Percentiles rank a stretch among this genome's conserved stretches.
Conservation (phyloP, 2,329 filamentous ascomycete species). For the Cytospora schulzeri region DNA sequence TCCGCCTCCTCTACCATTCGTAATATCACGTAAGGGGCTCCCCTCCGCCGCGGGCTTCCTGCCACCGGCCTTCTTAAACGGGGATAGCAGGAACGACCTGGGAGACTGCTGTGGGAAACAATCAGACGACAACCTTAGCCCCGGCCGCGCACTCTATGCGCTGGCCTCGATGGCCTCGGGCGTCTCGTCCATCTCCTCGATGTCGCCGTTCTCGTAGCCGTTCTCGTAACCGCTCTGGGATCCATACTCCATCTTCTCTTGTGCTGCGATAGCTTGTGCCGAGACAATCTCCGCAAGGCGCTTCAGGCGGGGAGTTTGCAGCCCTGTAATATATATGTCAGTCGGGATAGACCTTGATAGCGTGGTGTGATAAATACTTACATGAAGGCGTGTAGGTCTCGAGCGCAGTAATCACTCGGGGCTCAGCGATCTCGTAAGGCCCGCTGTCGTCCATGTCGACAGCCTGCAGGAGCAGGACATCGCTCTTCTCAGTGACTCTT, state of each 20-base stretch:
- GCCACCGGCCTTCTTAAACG: slow-evolving; percentile 28
- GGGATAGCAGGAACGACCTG: slow-evolving; percentile 34
- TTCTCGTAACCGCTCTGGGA: slow-evolving; percentile 53
- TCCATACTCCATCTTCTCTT: slow-evolving; percentile 74
- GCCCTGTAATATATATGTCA: slow-evolving; percentile 61
- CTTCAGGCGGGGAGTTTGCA: slow-evolving; percentile 94
- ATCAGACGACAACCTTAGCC: slow-evolving; percentile 27
- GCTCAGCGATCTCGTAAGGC: slow-evolving; percentile 97
- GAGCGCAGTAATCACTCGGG: slow-evolving; percentile 89
- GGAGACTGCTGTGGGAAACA: slow-evolving; percentile 32
- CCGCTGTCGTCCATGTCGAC: slow-evolving; percentile 99
- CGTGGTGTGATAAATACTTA: slow-evolving; percentile 51
- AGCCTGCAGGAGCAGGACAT: slow-evolving; percentile 87
- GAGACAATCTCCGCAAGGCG: slow-evolving; percentile 97
- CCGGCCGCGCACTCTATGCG: slow-evolving; percentile 37
- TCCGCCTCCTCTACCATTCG: slow-evolving; percentile 32
- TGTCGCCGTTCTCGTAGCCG: slow-evolving; percentile 43
- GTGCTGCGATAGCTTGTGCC: slow-evolving; percentile 92
- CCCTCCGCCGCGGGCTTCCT: slow-evolving; percentile 14
- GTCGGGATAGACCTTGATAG: neutral
- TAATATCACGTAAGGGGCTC: slow-evolving; percentile 23
- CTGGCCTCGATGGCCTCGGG: slow-evolving; percentile 40
- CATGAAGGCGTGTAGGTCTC: slow-evolving; percentile 98
- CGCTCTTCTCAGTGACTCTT: slow-evolving; percentile 95
- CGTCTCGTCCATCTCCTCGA: slow-evolving; percentile 55